A percentile compares a stretch with the other conserved stretches of the same genome.
These are phyloP conservation scores for Fusarium acutatum DNA, from an alignment of 2,329 filamentous ascomycete genomes.

Conservation along the genomic window DNA sequence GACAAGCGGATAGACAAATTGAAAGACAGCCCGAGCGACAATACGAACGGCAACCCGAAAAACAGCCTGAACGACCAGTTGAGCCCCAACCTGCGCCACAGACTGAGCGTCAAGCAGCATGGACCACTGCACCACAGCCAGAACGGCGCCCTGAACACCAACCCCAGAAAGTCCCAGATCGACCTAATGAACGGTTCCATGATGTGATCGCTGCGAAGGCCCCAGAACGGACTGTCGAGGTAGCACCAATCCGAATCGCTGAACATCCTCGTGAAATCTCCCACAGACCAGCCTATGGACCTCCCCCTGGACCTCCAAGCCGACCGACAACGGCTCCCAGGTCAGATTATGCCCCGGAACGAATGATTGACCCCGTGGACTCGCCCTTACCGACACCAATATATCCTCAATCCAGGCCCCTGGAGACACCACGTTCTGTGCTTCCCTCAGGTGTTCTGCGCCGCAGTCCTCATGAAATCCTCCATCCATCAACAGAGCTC, in stretches of 20 bases:
- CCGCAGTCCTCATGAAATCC: conserved; percentile 19
- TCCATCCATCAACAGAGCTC: conserved; percentile 34
- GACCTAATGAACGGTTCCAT: not conserved
- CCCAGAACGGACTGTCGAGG: conserved; percentile 7
- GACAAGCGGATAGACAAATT: not conserved
- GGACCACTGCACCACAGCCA: not conserved
- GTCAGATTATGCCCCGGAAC: conserved; percentile 28
- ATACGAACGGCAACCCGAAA: not conserved
- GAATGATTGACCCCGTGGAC: conserved; percentile 26
- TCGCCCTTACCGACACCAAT: conserved; percentile 4
- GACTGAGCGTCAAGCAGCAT: not conserved
- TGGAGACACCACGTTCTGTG: conserved; percentile 14
- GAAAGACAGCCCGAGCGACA: not conserved
- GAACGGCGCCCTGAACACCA: not conserved
- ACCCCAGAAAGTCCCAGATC: not conserved
- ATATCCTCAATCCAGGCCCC: conserved; percentile 12
- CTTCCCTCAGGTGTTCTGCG: conserved; percentile 25
- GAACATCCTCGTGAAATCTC: conserved; percentile 3
- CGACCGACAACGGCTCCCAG: conserved; percentile 11
- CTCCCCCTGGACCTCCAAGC: not conserved
- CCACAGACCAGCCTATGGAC: not conserved
- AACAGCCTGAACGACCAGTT: not conserved
- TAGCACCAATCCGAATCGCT: not conserved
- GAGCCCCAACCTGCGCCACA: not conserved
- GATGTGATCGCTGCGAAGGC: not conserved